Conservation (phyloP, 2,329 filamentous ascomycete species). For the Colletotrichum orchidophilum region DNA sequence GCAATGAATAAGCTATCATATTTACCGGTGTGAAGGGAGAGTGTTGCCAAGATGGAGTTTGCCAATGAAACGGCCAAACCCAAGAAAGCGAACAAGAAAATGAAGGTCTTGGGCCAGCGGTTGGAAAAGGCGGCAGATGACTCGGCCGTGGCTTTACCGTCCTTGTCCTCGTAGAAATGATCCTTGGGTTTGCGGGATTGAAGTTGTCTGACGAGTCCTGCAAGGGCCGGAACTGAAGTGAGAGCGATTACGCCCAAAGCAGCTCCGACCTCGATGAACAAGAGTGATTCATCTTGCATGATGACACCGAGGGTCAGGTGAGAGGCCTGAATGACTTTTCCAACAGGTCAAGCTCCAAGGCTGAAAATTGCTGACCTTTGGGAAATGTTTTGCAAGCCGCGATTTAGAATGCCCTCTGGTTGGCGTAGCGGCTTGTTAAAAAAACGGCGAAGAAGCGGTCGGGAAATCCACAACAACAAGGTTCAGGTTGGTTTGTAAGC, state of each 20-base stretch:
- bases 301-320: not conserved
- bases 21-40: constrained; percentile 37
- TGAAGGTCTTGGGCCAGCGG: constrained; percentile 62
- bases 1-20: constrained; percentile 55
- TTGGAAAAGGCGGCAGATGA: constrained; percentile 71
- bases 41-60: constrained; percentile 62
- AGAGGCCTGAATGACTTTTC: not conserved
- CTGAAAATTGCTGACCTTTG: not conserved
- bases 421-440: not conserved
- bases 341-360: not conserved
- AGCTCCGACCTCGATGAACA: constrained; percentile 34
- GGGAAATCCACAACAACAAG: not conserved
- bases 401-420: not conserved
- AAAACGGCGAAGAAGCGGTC: not conserved
- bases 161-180: constrained; percentile 71
- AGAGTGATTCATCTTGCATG: constrained; percentile 29
- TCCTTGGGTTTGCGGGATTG: constrained; percentile 47
- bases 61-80: constrained; percentile 67
- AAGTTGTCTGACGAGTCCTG: constrained; percentile 45
- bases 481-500: constrained; percentile 1
- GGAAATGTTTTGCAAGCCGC: not conserved
- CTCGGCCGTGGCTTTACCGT: constrained; percentile 74
- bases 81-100: constrained; percentile 62
- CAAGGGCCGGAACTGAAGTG: constrained; percentile 48
- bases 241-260: constrained; percentile 48